A percentile compares a stretch with the other conserved stretches of the same genome.
Conservation (phyloP, 2,329 filamentous ascomycete species). For the Fusarium protoensiforme region DNA sequence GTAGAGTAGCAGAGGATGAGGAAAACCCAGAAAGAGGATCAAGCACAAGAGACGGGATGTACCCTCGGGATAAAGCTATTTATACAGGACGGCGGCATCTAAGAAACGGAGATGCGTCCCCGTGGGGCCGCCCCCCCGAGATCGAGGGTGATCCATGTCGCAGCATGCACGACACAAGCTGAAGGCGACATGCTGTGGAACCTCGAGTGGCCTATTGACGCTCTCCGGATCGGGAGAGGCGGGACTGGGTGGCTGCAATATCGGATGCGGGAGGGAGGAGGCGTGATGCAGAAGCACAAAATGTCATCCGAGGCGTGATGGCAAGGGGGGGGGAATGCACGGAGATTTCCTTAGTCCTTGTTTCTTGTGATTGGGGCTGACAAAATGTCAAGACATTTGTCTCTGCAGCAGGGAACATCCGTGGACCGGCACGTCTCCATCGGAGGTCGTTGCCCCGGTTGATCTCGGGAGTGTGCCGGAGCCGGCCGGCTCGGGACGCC, state of each 20-base stretch:
- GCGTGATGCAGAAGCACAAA: background rate
- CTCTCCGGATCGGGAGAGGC: background rate
- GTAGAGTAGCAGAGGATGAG: background rate
- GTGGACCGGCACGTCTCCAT: background rate
- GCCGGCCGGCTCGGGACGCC: slow-evolving; percentile 25
- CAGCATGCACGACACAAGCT: slow-evolving; percentile 26
- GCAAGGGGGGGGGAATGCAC: background rate
- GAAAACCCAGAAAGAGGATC: background rate
- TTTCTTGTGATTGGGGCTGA: background rate
- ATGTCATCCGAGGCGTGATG: background rate
- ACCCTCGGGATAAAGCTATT: slow-evolving; percentile 12
- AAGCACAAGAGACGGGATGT: background rate
- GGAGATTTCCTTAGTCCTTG: slow-evolving; percentile 4
- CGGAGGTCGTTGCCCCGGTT: slow-evolving; percentile 14
- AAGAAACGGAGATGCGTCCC: slow-evolving; percentile 1
- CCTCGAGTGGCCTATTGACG: slow-evolving; percentile 6
- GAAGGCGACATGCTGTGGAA: slow-evolving; percentile 8
- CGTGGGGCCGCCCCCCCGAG: slow-evolving; percentile 15
- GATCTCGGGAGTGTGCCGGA: slow-evolving; percentile 25
- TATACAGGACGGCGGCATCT: slow-evolving; percentile 15
- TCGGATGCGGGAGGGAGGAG: slow-evolving; percentile 18
- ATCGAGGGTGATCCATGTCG: slow-evolving; percentile 36
- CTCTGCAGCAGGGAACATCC: background rate
- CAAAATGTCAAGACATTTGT: background rate
- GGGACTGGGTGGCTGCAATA: background rate